phyloP scores from a whole-genome alignment of 73 alveolate species.

The Symbiodinium pilosum region DNA sequence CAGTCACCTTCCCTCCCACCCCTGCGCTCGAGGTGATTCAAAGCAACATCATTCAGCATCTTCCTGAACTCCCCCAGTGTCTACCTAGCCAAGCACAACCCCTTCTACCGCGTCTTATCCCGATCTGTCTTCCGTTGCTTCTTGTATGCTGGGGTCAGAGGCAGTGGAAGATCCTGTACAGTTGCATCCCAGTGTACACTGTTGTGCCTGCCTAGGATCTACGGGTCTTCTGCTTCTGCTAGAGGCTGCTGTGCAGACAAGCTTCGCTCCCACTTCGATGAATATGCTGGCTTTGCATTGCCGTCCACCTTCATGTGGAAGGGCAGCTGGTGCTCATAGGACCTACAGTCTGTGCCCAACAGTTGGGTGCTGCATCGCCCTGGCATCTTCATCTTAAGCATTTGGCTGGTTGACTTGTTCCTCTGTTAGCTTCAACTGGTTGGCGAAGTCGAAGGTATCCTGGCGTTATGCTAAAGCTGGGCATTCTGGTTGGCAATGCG shows the following conservation, averaged over 20 bases:
- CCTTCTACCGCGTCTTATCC: no score
- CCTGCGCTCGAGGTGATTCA: no score
- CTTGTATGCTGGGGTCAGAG: no score
- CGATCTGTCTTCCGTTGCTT: no score
- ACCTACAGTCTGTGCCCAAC: neutral
- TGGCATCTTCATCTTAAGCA: neutral
- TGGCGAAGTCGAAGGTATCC: constrained; percentile 54
- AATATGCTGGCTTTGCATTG: constrained; percentile 59
- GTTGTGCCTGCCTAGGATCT: no score
- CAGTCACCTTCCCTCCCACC: no score
- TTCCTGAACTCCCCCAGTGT: no score
- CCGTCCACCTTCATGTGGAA: neutral
- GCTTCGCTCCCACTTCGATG: constrained; percentile 84
- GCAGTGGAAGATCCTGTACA: no score
- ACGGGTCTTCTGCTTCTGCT: no score
- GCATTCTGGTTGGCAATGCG: neutral
- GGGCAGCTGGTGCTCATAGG: constrained; percentile 50
- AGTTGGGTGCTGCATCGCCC: neutral
- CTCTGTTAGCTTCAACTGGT: constrained; percentile 41
- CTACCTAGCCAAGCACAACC: no score
- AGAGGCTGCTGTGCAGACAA: neutral
- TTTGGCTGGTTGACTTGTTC: constrained; percentile 29
- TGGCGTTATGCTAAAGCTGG: neutral
- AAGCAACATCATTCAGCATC: no score
- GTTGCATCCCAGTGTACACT: no score